Base-by-base conservation (phyloP, 2,329 filamentous ascomycete species). In the Septoria linicola region DNA sequence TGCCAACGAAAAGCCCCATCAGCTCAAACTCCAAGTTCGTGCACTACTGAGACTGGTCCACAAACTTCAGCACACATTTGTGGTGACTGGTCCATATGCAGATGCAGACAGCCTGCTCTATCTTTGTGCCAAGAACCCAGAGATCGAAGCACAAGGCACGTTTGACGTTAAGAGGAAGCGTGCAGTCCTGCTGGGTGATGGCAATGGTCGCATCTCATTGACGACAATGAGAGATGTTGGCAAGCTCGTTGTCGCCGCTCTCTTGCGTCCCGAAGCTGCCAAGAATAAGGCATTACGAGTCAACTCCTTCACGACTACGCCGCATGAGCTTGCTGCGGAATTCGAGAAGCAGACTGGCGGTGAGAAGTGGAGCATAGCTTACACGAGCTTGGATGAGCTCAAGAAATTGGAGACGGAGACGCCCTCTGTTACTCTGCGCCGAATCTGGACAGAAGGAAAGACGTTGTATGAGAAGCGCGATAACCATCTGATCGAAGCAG, bases 171-270 rank as follows among this genome's bases (percentile, higher is more conserved):
- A 72, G 53, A 71, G 63, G 2, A 83, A 78, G 62, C 79, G 73
- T 50, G 85, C 85, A 0, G 72, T 80, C 2, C 63, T 90, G 11
- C 63, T 88, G 16, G 85, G 79, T 2, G 79, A 80, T 55, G 85
- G 84, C 0, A 71, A 82, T 31, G 82, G 77, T 16, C 76, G 72
- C 53, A 75, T 89, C 54, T 83, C 82, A 30, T 80, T 90, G 60
- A 88, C 83, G 2, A 85, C 82, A 2, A 87, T 87, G 81, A 72
- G 74, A 17, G 87, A 90, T 61, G 84, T 88, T 8, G 86, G 85
- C 3, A 82, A 80, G 49, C 76, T 85, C 19, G 76, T 88, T 1
- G 80, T 82, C 1, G 80, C 80, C 0, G 78, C 83, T 0, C 73
- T 89, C 11, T 74, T 73, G 13, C 79, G 83, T 51, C 80, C 81